These are phyloP conservation scores for Radiomyces spectabilis DNA, from an alignment of 192 early-diverging fungal genomes.

Conservation along the genomic window DNA sequence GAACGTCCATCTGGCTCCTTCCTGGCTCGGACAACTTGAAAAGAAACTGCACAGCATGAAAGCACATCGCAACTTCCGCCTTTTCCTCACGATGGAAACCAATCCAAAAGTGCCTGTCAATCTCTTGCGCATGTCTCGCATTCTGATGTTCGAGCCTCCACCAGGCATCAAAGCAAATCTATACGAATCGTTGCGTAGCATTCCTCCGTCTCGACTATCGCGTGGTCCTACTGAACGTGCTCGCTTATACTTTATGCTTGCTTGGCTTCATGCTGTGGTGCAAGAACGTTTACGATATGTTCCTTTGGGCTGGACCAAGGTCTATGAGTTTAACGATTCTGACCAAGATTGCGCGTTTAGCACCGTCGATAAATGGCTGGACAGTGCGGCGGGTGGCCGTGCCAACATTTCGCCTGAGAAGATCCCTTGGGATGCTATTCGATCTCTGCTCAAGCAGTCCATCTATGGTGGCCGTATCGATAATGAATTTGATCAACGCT, in stretches of 20 bases:
- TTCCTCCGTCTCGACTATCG: constrained; percentile 41
- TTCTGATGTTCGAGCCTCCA: constrained; percentile 93
- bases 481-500: constrained; percentile 78
- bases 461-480: constrained; percentile 98
- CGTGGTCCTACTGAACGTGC: constrained; percentile 80
- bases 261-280: constrained; percentile 94
- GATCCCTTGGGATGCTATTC: constrained; percentile 96
- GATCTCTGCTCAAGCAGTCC: constrained; percentile 74
- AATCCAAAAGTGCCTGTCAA: constrained; percentile 94
- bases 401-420: constrained; percentile 87
- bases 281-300: constrained; percentile 95
- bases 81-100: constrained; percentile 98
- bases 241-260: constrained; percentile 89
- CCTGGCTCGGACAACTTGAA: constrained; percentile 93
- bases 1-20: constrained; percentile 95
- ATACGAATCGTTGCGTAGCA: constrained; percentile 67
- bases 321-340: constrained; percentile 98
- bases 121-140: constrained; percentile 79
- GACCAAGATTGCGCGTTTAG: constrained; percentile 88
- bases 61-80: constrained; percentile 75
- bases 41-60: constrained; percentile 88
- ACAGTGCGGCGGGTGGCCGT: constrained; percentile 64
- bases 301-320: constrained; percentile 96
- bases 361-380: constrained; percentile 93
- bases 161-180: constrained; percentile 94